These are phyloP conservation scores for Moringa oleifera DNA, from an alignment of 345 rosid species.

Conservation along the genomic window DNA sequence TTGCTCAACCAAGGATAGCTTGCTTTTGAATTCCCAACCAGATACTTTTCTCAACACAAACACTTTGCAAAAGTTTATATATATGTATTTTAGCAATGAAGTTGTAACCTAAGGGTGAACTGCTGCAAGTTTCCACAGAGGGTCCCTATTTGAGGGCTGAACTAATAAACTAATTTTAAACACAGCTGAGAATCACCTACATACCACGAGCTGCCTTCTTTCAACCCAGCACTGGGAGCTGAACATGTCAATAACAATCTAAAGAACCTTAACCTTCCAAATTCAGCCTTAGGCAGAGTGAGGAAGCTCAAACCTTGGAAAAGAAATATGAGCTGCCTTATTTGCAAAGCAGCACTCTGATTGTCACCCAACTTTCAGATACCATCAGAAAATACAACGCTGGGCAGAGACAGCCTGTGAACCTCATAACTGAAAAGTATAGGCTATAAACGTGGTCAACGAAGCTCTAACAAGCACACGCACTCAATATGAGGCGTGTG, in stretches of 20 bases:
- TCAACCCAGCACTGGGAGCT: neutral
- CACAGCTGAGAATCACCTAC: neutral
- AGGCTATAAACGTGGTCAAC: slow-evolving; percentile 23
- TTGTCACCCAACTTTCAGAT: no score
- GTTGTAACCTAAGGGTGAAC: no score
- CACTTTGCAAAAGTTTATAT: no score
- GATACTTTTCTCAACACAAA: no score
- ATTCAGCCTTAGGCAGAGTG: neutral
- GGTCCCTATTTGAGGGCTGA: neutral
- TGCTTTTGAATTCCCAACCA: no score
- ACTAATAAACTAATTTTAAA: no score
- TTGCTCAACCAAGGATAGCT: no score
- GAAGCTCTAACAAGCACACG: slow-evolving; percentile 72
- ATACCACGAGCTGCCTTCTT: neutral
- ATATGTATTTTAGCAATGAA: no score
- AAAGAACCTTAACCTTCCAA: neutral
- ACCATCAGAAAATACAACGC: no score
- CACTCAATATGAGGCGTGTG: slow-evolving; percentile 96
- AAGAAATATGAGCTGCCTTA: neutral
- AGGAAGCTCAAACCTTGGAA: neutral
- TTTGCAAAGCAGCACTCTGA: no score
- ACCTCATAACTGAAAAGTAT: neutral
- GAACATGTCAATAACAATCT: neutral
- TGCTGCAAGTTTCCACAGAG: no score
- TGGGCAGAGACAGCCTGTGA: neutral